Evolutionary conservation across 2,329 filamentous ascomycete genomes (phyloP), one percentile per base, ranked within the genome.

Genomic region (Phaeosphaeriaceae sp.): DNA sequence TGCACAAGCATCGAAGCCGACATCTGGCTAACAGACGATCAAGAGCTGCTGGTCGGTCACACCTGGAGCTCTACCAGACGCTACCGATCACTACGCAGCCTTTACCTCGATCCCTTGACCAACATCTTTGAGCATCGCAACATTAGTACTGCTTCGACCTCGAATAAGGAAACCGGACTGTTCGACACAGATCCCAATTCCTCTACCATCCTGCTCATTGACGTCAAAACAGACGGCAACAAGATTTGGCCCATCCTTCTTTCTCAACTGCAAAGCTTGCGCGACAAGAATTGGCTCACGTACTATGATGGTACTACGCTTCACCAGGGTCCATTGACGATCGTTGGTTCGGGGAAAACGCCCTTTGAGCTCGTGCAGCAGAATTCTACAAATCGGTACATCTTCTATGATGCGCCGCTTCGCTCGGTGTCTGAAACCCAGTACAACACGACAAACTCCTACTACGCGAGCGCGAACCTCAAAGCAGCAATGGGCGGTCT

Each of bases 331-430:
- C 83, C 85, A 1, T 71, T 91, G 29, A 90, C 87, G 0, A 81
- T 90, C 2, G 85, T 91, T 2, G 86, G 82, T 1, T 89, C 86
- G 1, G 88, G 88, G 11, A 82, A 83, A 55, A 81, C 83, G 0
- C 83, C 81, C 0, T 86, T 87, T 60, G 77, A 83, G 46, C 63
- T 80, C 7, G 62, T 88, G 8, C 72, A 78, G 3, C 67, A 74
- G n/a, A 83, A 83, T 60, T 58, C 72, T 5, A 82, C 79, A 1
- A 79, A 83, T 53, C 77, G 84, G 23, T 84, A 88, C 66, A 74
- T 84, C 46, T 88, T 88, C 70, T 86, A 85, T 63, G 87, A 89
- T 58, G 87, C 86, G 0, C 86, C 86, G 0, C 76, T 89, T 70
- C 77, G 46, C 63, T 73, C 61, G 21, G 30, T 66, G 9, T 49